Evolutionary conservation across 73 alveolate species (phyloP).

Genomic region (Tetrahymena malaccensis): DNA sequence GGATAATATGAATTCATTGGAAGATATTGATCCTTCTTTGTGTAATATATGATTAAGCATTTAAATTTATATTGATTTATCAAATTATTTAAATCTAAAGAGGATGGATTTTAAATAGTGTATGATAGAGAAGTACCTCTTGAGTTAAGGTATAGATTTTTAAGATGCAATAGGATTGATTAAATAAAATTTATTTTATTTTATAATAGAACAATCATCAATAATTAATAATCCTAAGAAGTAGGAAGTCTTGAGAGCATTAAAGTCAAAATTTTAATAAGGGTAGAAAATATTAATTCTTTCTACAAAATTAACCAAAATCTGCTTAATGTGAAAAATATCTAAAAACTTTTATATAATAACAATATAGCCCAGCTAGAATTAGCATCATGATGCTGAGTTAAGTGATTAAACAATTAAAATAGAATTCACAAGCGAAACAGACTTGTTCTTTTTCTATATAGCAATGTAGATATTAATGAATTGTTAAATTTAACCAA

Average conservation of each 20-base stretch:
- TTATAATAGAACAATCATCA: neutral
- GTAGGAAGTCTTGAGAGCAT: conserved; percentile 36
- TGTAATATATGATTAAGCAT: neutral
- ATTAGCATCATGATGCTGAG: conserved; percentile 1
- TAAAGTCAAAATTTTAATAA: conserved; percentile 18
- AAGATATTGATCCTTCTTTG: conserved; percentile 32
- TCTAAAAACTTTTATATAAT: neutral
- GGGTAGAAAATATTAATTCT: neutral
- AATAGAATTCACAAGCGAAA: conserved; percentile 35
- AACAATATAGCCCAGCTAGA: neutral
- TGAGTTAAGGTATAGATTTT: conserved; percentile 7
- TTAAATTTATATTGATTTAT: too few relatives aligned
- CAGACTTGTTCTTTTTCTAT: conserved; percentile 29
- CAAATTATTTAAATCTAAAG: neutral
- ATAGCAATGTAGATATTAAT: conserved; percentile 8
- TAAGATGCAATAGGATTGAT: neutral
- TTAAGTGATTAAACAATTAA: neutral
- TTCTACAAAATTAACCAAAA: neutral
- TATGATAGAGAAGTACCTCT: conserved; percentile 29
- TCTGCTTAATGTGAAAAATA: neutral
- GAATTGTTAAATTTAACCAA: neutral
- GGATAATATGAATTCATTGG: neutral
- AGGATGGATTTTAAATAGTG: conserved; percentile 24
- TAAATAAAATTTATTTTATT: neutral
- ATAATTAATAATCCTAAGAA: conserved; percentile 16